These are phyloP conservation scores for Candida pseudofarinosa DNA, from an alignment of 805 yeast genomes.

Conservation along the genomic window DNA sequence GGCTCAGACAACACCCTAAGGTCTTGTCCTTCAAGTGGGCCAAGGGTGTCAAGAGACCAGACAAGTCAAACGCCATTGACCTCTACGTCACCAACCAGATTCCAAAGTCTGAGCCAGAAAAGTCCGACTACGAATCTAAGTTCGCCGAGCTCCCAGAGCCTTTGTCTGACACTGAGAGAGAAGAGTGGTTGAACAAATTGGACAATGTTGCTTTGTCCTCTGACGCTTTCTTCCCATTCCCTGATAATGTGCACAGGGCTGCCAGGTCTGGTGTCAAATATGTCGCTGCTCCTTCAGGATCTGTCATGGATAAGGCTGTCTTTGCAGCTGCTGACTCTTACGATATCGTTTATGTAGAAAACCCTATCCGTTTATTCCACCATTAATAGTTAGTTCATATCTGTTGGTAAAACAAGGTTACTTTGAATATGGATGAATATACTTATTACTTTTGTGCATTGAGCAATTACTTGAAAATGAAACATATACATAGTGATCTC, in stretches of 20 bases:
- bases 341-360: conserved; percentile 89
- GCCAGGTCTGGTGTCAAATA: conserved; percentile 94
- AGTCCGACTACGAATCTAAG: conserved; percentile 85
- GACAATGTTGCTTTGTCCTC: conserved; percentile 87
- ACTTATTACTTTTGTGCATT: neutral
- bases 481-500: too few relatives aligned
- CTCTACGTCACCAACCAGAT: conserved; percentile 87
- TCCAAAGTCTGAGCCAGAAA: conserved; percentile 89
- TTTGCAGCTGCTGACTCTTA: conserved; percentile 92
- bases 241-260: conserved; percentile 97
- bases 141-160: conserved; percentile 83
- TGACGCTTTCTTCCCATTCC: conserved; percentile 99
- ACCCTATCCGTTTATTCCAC: conserved; percentile 97
- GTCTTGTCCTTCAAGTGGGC: conserved; percentile 95
- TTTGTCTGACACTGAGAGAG: conserved; percentile 75
- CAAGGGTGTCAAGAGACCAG: conserved; percentile 97
- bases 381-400: conserved; percentile 46
- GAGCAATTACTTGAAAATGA: too few relatives aligned
- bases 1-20: conserved; percentile 98
- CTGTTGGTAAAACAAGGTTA: neutral
- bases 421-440: neutral
- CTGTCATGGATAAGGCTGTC: conserved; percentile 96
- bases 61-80: conserved; percentile 96
- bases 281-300: conserved; percentile 96
- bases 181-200: conserved; percentile 79